Evolutionary conservation across 140 eudicot genomes (phyloP), one percentile per base, ranked within the genome.

Genomic region (Anethum foeniculum): DNA sequence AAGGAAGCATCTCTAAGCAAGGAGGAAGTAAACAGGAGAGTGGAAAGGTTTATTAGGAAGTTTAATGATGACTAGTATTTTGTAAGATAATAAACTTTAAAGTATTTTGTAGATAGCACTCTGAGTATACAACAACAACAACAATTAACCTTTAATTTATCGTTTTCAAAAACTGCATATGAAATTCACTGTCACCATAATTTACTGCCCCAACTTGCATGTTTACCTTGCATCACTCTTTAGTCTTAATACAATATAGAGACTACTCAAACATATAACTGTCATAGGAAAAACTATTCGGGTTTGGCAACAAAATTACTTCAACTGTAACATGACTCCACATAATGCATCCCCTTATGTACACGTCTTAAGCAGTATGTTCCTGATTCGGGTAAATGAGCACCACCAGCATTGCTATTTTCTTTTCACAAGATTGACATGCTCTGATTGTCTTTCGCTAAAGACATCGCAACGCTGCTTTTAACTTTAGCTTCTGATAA

Each of bases 11-110:
- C 97, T 34, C 85, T 82, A 88, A 60, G 96, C 80, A 88, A 87
- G 71, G 98, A 91, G 67, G 98, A 94, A 91, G 82, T 94, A 88
- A 94, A 94, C 47, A 85, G 91, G 64, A 87, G 97, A 83, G 96
- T 87, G 23, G 98, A 94, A 73, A 92, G 93, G 84, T 94, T 94
- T 44, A 94, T 94, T 21, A 85, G 84, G 73, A 94, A 94, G 85
- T 84, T 93, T 58, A 93, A 91, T 60, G 98, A 91, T 76, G 97
- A 93, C 3, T 62, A 25, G 34, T 62, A 62, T 9, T 25, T 62
- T 62, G 34, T 62, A 25, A 62, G 34, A 7, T 25, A 60, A 9
- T n/a, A 7, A 58, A 58, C 68, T 2, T n/a, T 3, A 12, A n/a
- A 10, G 6, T 11, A 62, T 0, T 8, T 9, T 62, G 69, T 25